Evolutionary conservation across 176 grass and related monocot genomes (phyloP).

Genomic region (Oryza brachyantha): DNA sequence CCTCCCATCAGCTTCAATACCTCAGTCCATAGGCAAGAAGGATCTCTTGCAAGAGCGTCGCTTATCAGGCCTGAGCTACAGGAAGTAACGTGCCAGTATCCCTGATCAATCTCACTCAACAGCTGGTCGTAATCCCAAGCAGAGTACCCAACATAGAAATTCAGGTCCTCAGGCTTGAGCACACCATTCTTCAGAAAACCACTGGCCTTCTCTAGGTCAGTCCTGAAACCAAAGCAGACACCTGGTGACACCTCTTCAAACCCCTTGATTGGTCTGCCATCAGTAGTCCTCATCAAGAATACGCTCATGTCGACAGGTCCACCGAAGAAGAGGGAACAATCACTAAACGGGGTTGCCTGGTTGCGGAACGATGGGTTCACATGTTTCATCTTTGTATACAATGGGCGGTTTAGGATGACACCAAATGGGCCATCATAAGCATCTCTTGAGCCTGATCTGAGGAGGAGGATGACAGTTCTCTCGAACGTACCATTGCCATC

Average conservation of each 20-base stretch:
- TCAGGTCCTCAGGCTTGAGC: constrained; percentile 54
- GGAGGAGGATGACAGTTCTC: constrained; percentile 76
- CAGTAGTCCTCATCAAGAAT: constrained; percentile 54
- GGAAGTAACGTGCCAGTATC: constrained; percentile 84
- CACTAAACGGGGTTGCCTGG: constrained; percentile 44
- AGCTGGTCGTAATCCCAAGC: constrained; percentile 82
- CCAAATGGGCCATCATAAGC: constrained; percentile 66
- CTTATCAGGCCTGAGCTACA: constrained; percentile 67
- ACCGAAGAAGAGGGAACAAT: constrained; percentile 74
- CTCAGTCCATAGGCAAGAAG: constrained; percentile 68
- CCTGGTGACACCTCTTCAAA: constrained; percentile 70
- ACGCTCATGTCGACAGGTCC: constrained; percentile 74
- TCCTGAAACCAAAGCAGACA: constrained; percentile 61
- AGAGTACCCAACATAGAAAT: constrained; percentile 77
- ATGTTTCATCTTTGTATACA: constrained; percentile 78
- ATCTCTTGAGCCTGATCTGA: constrained; percentile 61
- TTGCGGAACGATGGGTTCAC: constrained; percentile 51
- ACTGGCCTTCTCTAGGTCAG: constrained; percentile 61
- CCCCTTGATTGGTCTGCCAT: constrained; percentile 41
- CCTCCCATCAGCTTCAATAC: constrained; percentile 84
- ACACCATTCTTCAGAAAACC: constrained; percentile 48
- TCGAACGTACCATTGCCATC: constrained; percentile 65
- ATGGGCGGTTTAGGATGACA: constrained; percentile 76
- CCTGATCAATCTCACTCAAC: constrained; percentile 62
- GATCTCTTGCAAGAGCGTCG: constrained; percentile 14